Percentiles rank a stretch among this genome's conserved stretches.
Evolutionary conservation across 1,139 yeast species (phyloP).

Genomic region (Suhomyces coccinellae): DNA sequence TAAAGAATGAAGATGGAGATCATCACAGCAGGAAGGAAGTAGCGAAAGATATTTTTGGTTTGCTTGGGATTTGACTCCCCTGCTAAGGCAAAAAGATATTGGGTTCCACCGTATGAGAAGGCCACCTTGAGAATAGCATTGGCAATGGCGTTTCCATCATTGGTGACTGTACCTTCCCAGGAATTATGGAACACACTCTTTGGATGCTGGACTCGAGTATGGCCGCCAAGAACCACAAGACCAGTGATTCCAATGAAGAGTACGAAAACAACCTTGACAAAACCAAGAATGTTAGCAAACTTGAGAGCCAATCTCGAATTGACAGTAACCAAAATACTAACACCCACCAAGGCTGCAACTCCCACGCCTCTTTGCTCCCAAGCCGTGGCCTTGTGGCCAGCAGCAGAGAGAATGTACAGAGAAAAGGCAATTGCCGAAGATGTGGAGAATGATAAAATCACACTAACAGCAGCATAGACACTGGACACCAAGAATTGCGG

Average conservation of each 20-base stretch:
- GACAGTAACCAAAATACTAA: constrained; percentile 27
- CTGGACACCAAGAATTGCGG: constrained; percentile 44
- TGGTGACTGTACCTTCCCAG: constrained; percentile 41
- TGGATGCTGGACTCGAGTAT: constrained; percentile 35
- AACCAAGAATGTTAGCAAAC: constrained; percentile 38
- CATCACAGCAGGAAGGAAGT: constrained; percentile 37
- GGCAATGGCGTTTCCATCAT: constrained; percentile 41
- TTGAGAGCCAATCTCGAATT: constrained; percentile 35
- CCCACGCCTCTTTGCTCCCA: constrained; percentile 49
- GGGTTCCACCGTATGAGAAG: constrained; percentile 43
- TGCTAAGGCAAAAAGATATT: constrained; percentile 40
- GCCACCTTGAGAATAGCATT: constrained; percentile 45
- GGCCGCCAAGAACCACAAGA: constrained; percentile 36
- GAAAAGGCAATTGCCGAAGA: constrained; percentile 48
- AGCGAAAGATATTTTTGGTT: constrained; percentile 31
- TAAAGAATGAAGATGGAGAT: constrained; percentile 36
- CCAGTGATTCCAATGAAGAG: constrained; percentile 27
- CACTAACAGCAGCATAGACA: constrained; percentile 42
- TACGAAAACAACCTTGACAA: constrained; percentile 39
- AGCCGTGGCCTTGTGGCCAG: constrained; percentile 30
- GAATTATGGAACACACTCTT: constrained; percentile 35
- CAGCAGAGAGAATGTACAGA: constrained; percentile 38
- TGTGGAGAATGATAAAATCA: constrained; percentile 39
- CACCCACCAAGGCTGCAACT: constrained; percentile 33
- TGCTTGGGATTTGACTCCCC: constrained; percentile 36